Base-by-base conservation (phyloP, 1,139 yeast species). In the Scheffersomyces segobiensis region DNA sequence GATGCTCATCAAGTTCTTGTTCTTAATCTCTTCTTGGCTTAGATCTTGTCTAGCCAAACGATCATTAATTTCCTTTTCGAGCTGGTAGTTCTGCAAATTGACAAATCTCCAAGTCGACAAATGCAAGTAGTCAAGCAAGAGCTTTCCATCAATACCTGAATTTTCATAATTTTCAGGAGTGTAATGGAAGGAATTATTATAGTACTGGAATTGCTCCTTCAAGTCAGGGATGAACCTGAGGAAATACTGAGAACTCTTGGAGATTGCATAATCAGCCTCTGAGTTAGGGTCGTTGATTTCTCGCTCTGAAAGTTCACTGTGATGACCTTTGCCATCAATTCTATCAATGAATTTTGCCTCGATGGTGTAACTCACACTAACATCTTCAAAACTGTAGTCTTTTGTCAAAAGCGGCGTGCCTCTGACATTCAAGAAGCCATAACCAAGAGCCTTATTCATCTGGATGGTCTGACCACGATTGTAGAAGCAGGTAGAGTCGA, bases 261-360 rank as follows among this genome's bases (percentile, higher is more conserved):
- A 76, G 7, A 80, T 71, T 10, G 76, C 76, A 63, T 79, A 80
- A 53, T 78, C 72, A 32, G 72, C 66, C 46, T 71, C 72, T 8
- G 71, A 65, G 53, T 73, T 68, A 7, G 79, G 75, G 56, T 75
- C 78, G 62, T 79, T 79, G 58, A 80, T 76, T 55, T 79, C 83
- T 53, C 71, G 67, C 49, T 76, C 76, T 17, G 75, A 72, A 2
- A 79, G 64, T 0, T 78, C 71, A 26, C 67, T 68, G 52, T 65
- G 60, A 46, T 72, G 71, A 54, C 67, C 65, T 21, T 67, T 67
- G 3, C 74, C 61, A 59, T 74, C 70, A 51, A 73, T 57, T 59
- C 77, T 76, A 60, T 80, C 83, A 54, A 80, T 80, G 59, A 80
- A 76, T 52, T 80, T 69, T 63, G 80, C 78, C 65, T 81, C 84